A percentile compares a stretch with the other conserved stretches of the same genome.
Evolutionary conservation across 2,329 filamentous ascomycete genomes (phyloP).

Genomic region (Hymenoscyphus salicellus): DNA sequence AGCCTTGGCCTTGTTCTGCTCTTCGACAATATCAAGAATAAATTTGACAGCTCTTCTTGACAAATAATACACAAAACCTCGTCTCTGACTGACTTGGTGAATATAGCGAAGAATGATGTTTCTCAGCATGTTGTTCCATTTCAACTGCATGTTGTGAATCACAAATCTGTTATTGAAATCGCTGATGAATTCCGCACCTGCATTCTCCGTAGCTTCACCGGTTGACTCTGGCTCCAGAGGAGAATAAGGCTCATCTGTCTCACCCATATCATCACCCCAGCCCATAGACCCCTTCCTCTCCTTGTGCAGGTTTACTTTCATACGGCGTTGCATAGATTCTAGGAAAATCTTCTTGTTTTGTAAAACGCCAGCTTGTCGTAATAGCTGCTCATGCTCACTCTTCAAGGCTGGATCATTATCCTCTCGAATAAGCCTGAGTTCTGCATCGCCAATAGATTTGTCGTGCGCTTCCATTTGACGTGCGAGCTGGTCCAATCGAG

Average conservation of each 20-base stretch:
- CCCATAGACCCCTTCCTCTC: conserved; percentile 28
- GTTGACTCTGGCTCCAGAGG: conserved; percentile 41
- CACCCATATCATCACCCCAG: conserved; percentile 37
- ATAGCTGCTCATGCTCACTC: conserved; percentile 59
- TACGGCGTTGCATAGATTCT: conserved; percentile 50
- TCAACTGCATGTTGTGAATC: conserved; percentile 93
- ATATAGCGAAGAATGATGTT: conserved; percentile 97
- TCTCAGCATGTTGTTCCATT: conserved; percentile 95
- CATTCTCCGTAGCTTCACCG: conserved; percentile 58
- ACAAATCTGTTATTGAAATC: conserved; percentile 99
- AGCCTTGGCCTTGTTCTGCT: conserved; percentile 65
- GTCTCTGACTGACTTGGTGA: conserved; percentile 91
- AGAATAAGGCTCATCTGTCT: conserved; percentile 36
- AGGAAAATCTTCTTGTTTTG: conserved; percentile 57
- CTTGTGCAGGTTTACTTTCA: conserved; percentile 33
- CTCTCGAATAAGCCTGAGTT: conserved; percentile 60
- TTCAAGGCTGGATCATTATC: conserved; percentile 51
- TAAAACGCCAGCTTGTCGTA: conserved; percentile 53
- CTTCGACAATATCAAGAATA: conserved; percentile 94
- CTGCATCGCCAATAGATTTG: conserved; percentile 69
- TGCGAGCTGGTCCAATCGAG: conserved; percentile 74
- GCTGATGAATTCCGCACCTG: conserved; percentile 78
- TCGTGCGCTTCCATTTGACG: conserved; percentile 75
- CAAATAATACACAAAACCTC: conserved; percentile 97
- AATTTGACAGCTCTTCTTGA: conserved; percentile 95